These are phyloP conservation scores for Boletus tylopilopsis DNA, from an alignment of 768 basidiomycete species.

Conservation along the genomic window DNA sequence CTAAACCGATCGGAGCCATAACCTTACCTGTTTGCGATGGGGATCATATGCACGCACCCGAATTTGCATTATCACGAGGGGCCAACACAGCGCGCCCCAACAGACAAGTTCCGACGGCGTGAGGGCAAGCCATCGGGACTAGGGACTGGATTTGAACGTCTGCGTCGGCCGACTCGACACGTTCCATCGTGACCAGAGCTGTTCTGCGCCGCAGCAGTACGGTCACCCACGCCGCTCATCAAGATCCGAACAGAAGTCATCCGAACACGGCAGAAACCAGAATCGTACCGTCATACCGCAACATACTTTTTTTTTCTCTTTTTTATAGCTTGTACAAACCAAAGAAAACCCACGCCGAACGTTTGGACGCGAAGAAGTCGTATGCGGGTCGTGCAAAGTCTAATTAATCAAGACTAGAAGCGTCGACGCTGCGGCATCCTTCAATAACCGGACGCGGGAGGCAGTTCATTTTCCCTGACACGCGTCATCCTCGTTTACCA, in stretches of 20 bases:
- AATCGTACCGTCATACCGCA: not conserved
- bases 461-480: not conserved
- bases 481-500: not conserved
- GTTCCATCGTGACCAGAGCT: slow-evolving; percentile 8
- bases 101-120: slow-evolving; percentile 11
- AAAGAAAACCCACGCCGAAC: slow-evolving; percentile 1
- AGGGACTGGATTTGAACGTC: not conserved
- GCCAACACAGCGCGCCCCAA: not conserved
- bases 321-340: not conserved
- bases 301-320: too few relatives aligned
- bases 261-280: not conserved
- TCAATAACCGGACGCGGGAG: not conserved
- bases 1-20: slow-evolving; percentile 3
- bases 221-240: not conserved
- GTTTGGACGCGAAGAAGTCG: not conserved
- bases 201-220: slow-evolving; percentile 6
- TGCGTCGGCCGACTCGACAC: slow-evolving; percentile 16
- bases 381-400: not conserved
- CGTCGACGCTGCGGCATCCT: not conserved
- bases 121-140: not conserved
- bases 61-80: slow-evolving; percentile 3
- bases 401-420: slow-evolving; percentile 5
- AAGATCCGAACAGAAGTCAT: not conserved
- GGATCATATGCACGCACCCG: not conserved
- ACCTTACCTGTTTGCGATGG: not conserved